These are phyloP conservation scores for Verticillium nonalfalfae DNA, from an alignment of 2,329 filamentous ascomycete species.

Conservation along the genomic window DNA sequence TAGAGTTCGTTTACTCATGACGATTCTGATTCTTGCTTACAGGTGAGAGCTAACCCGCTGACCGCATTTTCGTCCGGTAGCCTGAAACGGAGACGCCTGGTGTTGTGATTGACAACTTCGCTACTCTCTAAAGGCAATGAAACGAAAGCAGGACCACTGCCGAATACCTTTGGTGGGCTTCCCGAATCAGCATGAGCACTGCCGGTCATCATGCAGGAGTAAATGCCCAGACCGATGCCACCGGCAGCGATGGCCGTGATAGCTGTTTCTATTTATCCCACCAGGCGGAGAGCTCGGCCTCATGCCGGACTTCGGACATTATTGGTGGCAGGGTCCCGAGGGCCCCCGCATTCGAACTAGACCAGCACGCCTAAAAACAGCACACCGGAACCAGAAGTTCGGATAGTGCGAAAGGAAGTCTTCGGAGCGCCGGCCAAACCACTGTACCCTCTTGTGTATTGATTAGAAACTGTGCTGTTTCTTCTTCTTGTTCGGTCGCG, in stretches of 20 bases:
- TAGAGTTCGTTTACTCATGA: background rate
- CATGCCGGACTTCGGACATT: too few relatives aligned
- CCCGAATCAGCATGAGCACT: background rate
- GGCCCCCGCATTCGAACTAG: too few relatives aligned
- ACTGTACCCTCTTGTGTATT: too few relatives aligned
- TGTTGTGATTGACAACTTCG: conserved; percentile 1
- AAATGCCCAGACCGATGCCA: background rate
- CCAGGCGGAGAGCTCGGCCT: too few relatives aligned
- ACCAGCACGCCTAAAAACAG: too few relatives aligned
- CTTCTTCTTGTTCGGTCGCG: too few relatives aligned
- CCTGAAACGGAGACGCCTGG: conserved; percentile 1
- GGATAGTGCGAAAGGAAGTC: too few relatives aligned
- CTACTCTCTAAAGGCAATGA: background rate
- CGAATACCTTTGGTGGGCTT: background rate
- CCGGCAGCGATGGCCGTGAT: background rate
- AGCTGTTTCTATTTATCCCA: too few relatives aligned
- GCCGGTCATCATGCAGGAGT: background rate
- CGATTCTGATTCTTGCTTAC: background rate
- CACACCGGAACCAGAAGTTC: too few relatives aligned
- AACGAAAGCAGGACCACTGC: background rate
- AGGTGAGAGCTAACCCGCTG: conserved; percentile 1
- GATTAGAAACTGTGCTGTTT: too few relatives aligned
- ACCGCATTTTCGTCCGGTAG: background rate
- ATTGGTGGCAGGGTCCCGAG: too few relatives aligned
- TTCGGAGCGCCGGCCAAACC: too few relatives aligned